A percentile compares a stretch with the other conserved stretches of the same genome.
phyloP scores from a whole-genome alignment of 257 asterid species.

The Solanum pinnatisectum region DNA sequence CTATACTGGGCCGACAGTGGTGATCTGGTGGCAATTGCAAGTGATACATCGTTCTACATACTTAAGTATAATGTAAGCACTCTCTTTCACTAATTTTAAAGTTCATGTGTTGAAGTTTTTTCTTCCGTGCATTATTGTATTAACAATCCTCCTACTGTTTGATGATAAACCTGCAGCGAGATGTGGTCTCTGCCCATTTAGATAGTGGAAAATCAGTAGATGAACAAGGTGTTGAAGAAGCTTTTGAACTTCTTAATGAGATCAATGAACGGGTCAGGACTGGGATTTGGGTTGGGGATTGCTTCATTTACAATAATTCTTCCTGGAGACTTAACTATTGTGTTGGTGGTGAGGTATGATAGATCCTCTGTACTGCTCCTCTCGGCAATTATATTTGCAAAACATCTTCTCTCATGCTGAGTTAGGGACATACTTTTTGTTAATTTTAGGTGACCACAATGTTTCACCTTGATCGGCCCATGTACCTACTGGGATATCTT shows the following conservation, averaged over 20 bases:
- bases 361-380: background rate
- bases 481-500: constrained; percentile 96
- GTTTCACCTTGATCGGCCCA: constrained; percentile 96
- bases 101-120: background rate
- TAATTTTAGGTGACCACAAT: constrained; percentile 76
- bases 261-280: constrained; percentile 92
- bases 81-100: background rate
- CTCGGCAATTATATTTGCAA: background rate
- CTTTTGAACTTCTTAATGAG: constrained; percentile 92
- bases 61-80: constrained; percentile 59
- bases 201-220: constrained; percentile 85
- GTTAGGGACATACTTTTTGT: background rate
- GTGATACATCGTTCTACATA: constrained; percentile 76
- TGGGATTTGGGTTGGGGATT: constrained; percentile 99
- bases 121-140: background rate
- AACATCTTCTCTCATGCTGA: background rate
- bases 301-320: constrained; percentile 90
- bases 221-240: constrained; percentile 97
- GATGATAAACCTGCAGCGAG: constrained; percentile 55
- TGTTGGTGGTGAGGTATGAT: constrained; percentile 92
- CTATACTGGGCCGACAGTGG: constrained; percentile 95
- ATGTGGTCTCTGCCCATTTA: constrained; percentile 84
- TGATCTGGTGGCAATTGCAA: constrained; percentile 78
- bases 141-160: background rate
- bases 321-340: constrained; percentile 98